These are phyloP conservation scores for Globisporangium polare DNA, from an alignment of 352 stramenopile species.

Conservation along the genomic window DNA sequence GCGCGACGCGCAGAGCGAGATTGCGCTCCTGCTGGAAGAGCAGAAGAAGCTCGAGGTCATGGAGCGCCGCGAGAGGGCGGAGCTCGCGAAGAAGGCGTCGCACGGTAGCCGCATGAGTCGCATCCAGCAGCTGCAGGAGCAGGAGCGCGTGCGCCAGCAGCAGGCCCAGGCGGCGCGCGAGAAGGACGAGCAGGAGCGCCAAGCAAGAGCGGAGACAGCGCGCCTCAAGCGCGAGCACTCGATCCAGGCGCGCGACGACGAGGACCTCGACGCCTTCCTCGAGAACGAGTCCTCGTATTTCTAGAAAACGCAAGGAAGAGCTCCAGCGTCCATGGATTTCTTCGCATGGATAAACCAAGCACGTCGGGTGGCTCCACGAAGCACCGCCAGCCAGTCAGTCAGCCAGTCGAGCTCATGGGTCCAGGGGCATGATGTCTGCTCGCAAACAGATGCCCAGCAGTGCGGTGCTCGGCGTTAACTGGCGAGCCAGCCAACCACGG, in stretches of 20 bases:
- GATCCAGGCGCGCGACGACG: conserved; percentile 36
- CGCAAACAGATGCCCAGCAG: not conserved
- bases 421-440: not conserved
- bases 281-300: conserved; percentile 46
- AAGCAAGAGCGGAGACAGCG: conserved; percentile 27
- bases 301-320: conserved; percentile 15
- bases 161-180: conserved; percentile 8
- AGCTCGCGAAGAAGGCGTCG: conserved; percentile 19
- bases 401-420: not conserved
- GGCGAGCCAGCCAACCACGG: not conserved
- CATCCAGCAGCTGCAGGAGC: conserved; percentile 60
- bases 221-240: conserved; percentile 31
- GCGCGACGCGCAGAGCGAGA: conserved; percentile 28
- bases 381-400: too few species aligned
- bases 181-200: conserved; percentile 24
- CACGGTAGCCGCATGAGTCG: conserved; percentile 37
- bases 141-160: conserved; percentile 37
- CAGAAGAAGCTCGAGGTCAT: conserved; percentile 43
- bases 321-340: not conserved
- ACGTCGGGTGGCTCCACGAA: not conserved
- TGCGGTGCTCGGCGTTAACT: not conserved
- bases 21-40: conserved; percentile 35
- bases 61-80: conserved; percentile 25
- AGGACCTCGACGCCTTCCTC: conserved; percentile 63
- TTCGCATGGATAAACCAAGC: not conserved